Percentiles rank a stretch among this genome's conserved stretches.
Evolutionary conservation across 768 basidiomycete species (phyloP).

Genomic region (Russula vinacea): DNA sequence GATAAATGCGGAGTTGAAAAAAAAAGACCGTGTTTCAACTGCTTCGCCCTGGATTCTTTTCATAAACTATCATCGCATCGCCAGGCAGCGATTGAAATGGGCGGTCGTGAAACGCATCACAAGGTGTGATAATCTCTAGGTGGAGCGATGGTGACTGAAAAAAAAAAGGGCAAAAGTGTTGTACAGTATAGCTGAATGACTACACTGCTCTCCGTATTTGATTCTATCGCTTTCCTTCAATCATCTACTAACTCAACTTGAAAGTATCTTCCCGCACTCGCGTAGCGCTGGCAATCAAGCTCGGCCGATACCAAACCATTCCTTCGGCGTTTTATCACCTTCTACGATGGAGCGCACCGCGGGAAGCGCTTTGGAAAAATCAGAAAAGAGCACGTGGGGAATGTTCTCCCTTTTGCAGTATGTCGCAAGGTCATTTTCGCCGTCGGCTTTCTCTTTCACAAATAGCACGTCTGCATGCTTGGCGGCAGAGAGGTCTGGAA

Average conservation of each 20-base stretch:
- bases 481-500: conserved; percentile 85
- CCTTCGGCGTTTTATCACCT: conserved; percentile 57
- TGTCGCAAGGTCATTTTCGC: conserved; percentile 80
- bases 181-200: background rate
- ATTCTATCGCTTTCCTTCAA: background rate
- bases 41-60: background rate
- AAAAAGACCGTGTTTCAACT: background rate
- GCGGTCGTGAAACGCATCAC: conserved; percentile 7
- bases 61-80: conserved; percentile 1
- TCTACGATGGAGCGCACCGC: conserved; percentile 67
- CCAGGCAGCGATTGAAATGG: conserved; percentile 3
- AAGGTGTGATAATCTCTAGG: background rate
- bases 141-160: background rate
- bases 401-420: conserved; percentile 82
- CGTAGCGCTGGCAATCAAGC: conserved; percentile 6
- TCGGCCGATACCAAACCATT: conserved; percentile 41
- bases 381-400: conserved; percentile 69
- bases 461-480: conserved; percentile 92
- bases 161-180: background rate
- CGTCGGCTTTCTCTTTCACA: conserved; percentile 74
- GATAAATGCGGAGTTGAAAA: background rate
- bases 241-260: background rate
- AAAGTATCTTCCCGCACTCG: background rate
- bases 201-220: background rate
- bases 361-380: conserved; percentile 61